phyloP scores from a whole-genome alignment of 2,329 filamentous ascomycete species.

The Ambrosiella cleistominuta region DNA sequence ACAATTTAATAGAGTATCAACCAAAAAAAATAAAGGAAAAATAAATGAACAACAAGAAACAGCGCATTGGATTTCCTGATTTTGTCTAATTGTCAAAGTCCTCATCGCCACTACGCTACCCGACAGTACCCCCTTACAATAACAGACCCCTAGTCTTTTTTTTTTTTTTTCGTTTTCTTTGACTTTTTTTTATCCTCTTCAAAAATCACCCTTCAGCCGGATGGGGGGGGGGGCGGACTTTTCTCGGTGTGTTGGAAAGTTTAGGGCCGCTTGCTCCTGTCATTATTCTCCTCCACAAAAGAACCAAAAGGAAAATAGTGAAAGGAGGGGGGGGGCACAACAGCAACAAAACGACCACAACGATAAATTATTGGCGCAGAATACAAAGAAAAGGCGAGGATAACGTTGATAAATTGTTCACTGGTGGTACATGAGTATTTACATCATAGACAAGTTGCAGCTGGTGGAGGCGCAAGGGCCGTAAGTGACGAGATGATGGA shows the following conservation, averaged over 20 bases:
- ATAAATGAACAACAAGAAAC: neutral
- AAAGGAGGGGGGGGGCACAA: neutral
- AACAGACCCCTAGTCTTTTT: no score
- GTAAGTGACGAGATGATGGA: neutral
- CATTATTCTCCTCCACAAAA: neutral
- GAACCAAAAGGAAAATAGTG: neutral
- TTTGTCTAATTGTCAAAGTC: neutral
- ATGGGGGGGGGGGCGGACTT: neutral
- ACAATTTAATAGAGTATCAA: neutral
- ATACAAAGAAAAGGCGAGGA: neutral
- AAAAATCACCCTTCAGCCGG: slow-evolving; percentile 1
- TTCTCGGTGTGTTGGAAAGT: neutral
- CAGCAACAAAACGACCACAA: neutral
- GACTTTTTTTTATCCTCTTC: no score
- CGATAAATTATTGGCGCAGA: neutral
- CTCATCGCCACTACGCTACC: neutral
- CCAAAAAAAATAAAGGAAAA: neutral
- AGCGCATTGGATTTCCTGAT: neutral
- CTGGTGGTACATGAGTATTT: no score
- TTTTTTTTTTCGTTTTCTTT: no score
- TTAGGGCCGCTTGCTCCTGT: neutral
- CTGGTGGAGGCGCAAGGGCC: neutral
- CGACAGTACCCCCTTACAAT: no score
- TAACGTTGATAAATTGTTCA: neutral
- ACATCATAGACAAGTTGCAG: neutral